Conservation (phyloP, 176 grass and related monocot genomes). For the Oryza meyeriana region DNA sequence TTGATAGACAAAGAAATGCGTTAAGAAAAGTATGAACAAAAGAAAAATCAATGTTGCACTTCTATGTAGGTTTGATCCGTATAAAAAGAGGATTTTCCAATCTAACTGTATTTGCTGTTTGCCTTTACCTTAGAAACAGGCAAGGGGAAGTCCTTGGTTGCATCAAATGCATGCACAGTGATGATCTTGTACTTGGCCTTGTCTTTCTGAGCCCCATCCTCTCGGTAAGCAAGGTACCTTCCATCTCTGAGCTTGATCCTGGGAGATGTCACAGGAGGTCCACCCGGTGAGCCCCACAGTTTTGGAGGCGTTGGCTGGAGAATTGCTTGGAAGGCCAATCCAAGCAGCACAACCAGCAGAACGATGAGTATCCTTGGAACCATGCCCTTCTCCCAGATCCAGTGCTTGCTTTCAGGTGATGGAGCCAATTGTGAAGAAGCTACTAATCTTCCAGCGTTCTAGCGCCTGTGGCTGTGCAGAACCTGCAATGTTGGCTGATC, state of each 20-base stretch:
- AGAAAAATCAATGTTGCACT: neutral
- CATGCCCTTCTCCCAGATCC: slow-evolving; percentile 43
- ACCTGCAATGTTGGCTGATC: slow-evolving; percentile 17
- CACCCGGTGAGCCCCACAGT: slow-evolving; percentile 54
- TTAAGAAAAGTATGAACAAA: neutral
- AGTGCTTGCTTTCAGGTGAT: slow-evolving; percentile 10
- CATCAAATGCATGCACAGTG: slow-evolving; percentile 58
- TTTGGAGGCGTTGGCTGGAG: slow-evolving; percentile 47
- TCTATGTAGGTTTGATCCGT: neutral
- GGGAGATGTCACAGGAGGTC: slow-evolving; percentile 58
- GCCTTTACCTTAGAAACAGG: slow-evolving; percentile 54
- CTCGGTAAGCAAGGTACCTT: slow-evolving; percentile 56
- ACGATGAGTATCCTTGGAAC: slow-evolving; percentile 37
- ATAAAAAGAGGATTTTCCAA: neutral
- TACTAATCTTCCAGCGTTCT: slow-evolving; percentile 16
- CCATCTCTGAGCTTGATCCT: slow-evolving; percentile 63
- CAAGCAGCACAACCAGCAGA: slow-evolving; percentile 39
- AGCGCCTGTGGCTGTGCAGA: slow-evolving; percentile 3
- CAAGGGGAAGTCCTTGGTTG: slow-evolving; percentile 52
- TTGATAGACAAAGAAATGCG: slow-evolving; percentile 8
- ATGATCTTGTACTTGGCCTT: slow-evolving; percentile 65
- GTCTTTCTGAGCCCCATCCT: slow-evolving; percentile 48
- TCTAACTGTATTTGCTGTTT: slow-evolving; percentile 13
- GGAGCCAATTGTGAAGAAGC: neutral
- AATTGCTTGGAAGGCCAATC: slow-evolving; percentile 51